phyloP scores from a whole-genome alignment of 257 asterid genomes.

The Fraxinus quadrangulata region DNA sequence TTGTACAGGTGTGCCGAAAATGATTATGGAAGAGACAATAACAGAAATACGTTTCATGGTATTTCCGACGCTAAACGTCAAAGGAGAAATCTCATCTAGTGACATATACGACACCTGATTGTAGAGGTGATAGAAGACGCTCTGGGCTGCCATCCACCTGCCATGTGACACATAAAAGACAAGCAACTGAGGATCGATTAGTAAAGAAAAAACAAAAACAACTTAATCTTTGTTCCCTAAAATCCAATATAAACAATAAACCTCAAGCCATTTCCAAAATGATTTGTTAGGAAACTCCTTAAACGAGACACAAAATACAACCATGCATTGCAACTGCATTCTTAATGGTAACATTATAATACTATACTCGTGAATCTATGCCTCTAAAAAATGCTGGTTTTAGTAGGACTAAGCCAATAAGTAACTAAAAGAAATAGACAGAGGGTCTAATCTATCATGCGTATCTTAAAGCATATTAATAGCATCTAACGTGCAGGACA shows the following conservation, averaged over 20 bases:
- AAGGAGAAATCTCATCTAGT: constrained; percentile 89
- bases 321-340: neutral
- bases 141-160: constrained; percentile 98
- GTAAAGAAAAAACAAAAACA: neutral
- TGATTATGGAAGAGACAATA: constrained; percentile 88
- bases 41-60: constrained; percentile 96
- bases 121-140: constrained; percentile 90
- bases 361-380: too few relatives aligned
- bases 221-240: neutral
- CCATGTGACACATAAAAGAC: constrained; percentile 28
- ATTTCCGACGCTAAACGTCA: constrained; percentile 92
- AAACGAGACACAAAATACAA: neutral
- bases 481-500: too few relatives aligned
- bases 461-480: too few relatives aligned
- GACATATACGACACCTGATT: constrained; percentile 98
- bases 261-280: neutral
- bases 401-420: neutral
- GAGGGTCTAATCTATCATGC: too few relatives aligned
- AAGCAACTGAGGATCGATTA: constrained; percentile 18
- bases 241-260: constrained; percentile 4
- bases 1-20: constrained; percentile 84
- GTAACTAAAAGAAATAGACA: neutral
- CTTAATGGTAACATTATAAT: neutral
- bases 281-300: neutral
- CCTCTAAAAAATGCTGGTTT: neutral